A percentile compares a stretch with the other conserved stretches of the same genome.
Conservation (phyloP, 2,329 filamentous ascomycete genomes). For the Talaromyces funiculosus region DNA sequence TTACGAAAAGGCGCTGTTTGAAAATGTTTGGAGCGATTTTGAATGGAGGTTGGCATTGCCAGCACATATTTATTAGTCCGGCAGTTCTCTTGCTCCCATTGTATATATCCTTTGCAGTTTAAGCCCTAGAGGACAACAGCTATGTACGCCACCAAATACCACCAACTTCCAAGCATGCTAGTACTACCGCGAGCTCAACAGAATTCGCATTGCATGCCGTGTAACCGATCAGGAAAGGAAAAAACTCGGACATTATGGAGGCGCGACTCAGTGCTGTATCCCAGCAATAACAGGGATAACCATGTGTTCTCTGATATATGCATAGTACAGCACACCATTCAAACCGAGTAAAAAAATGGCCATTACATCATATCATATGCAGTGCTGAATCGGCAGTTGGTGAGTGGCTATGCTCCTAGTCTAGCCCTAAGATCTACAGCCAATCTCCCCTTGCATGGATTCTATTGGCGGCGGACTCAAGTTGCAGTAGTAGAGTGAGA, state of each 20-base stretch:
- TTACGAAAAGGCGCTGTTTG: not conserved
- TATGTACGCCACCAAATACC: not conserved
- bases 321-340: not conserved
- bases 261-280: not conserved
- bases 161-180: not conserved
- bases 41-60: too few relatives aligned
- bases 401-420: not conserved
- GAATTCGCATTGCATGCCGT: not conserved
- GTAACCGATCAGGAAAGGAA: not conserved
- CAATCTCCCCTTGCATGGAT: not conserved
- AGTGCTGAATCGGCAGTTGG: not conserved
- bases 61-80: not conserved
- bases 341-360: not conserved
- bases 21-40: too few relatives aligned
- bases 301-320: not conserved
- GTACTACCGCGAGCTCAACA: not conserved
- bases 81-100: not conserved
- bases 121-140: not conserved
- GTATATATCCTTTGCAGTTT: not conserved
- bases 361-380: not conserved
- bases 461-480: conserved; percentile 7
- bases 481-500: not conserved
- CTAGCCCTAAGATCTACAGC: not conserved
- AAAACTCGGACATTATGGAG: not conserved
- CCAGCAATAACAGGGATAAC: not conserved